Conservation (phyloP, 73 alveolate species). For the Symbiodinium pilosum region DNA sequence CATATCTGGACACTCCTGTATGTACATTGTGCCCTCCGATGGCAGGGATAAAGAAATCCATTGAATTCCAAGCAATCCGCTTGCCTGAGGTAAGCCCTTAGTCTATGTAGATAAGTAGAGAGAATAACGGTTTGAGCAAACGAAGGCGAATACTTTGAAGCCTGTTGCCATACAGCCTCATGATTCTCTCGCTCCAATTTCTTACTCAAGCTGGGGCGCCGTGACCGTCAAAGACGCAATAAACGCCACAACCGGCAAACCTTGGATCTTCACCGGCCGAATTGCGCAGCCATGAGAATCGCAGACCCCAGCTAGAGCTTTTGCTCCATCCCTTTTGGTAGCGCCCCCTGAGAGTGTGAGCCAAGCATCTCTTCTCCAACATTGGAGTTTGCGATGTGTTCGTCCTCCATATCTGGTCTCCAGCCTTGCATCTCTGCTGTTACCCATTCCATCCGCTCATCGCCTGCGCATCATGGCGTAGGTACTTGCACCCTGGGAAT, state of each 20-base stretch:
- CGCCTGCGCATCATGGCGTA: too few species aligned
- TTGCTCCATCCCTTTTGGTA: too few species aligned
- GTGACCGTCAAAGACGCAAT: constrained; percentile 98
- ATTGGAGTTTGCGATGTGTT: constrained; percentile 96
- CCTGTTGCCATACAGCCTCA: background rate
- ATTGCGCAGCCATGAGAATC: background rate
- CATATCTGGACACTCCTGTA: too few species aligned
- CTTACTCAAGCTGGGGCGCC: constrained; percentile 84
- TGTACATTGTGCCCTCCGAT: too few species aligned
- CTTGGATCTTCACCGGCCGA: too few species aligned
- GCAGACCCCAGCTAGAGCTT: background rate
- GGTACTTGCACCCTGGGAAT: too few species aligned
- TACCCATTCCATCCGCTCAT: constrained; percentile 96
- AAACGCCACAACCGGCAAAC: constrained; percentile 94
- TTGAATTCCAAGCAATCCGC: too few species aligned
- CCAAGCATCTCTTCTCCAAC: constrained; percentile 96
- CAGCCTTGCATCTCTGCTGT: constrained; percentile 98
- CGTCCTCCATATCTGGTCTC: constrained; percentile 97
- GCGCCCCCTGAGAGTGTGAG: too few species aligned
- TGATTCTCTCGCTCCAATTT: background rate
- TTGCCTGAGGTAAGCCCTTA: too few species aligned
- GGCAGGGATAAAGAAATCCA: too few species aligned
- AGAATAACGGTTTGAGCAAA: too few species aligned
- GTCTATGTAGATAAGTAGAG: too few species aligned
- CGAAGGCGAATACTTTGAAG: background rate